Base-by-base conservation (phyloP, 306 rosid genomes). In the cucumber (Cucumis sativus) region DNA sequence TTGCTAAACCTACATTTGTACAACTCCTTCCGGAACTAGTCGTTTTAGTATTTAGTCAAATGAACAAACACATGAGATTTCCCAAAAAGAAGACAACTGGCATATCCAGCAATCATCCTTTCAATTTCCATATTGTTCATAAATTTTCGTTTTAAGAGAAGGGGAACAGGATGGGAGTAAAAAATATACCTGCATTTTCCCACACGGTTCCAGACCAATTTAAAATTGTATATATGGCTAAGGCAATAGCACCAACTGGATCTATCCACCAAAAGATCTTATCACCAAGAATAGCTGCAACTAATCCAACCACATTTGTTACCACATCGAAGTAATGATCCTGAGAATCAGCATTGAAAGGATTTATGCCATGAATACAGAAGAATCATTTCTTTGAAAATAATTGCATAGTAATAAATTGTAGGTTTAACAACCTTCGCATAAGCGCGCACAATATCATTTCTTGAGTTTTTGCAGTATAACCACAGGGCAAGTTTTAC, bases 281-380 rank as follows among this genome's bases (percentile, higher is more conserved):
- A 81, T 92, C 89, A 76, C 97, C 99, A 69, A 96, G 93, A 75
- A 92, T 87, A 17, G 99, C 99, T 11, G 99, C 97, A 35, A 84
- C 76, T 79, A 96, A 81, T 65, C 99, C 99, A 41, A 91, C 90
- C 12, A 96, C 86, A 75, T 96, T 96, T 54, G 99, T 96, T 63
- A 96, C 84, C 59, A 96, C 98, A 86, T 96, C 99, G 35, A 96
- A 96, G 83, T 89, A 91, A 79, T 96, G 99, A 90, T 95, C 98
- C 98, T 95, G 96, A 25, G 16, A 10, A 72, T 15, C 14, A 51
- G 43, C 61, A 72, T 28, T 51, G 76, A 15, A 51, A 51, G 61
- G 61, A 72, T 68, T 56, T 57, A 72, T 5, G 21, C 33, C 78
- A 56, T 10, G 56, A 33, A 18, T 41, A 57, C 37, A 35, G 52